Conservation (phyloP, 1,284 basidiomycete genomes). For the Ganoderma boninense region DNA sequence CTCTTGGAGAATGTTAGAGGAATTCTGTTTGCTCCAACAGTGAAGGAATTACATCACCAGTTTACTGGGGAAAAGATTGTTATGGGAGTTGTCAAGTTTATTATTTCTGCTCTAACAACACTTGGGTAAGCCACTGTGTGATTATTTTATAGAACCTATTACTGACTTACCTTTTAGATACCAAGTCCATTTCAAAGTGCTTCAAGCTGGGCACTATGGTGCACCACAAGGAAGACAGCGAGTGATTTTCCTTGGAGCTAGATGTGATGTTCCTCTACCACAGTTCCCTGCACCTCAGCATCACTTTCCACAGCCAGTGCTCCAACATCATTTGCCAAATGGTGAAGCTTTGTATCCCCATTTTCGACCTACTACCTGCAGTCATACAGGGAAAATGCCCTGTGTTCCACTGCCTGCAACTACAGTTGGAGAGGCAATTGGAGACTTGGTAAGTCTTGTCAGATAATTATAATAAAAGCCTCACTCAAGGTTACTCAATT, state of each 20-base stretch:
- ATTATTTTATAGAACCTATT: not conserved
- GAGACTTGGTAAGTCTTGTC: conserved; percentile 67
- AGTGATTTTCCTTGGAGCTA: conserved; percentile 73
- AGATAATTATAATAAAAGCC: not conserved
- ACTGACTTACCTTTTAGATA: conserved; percentile 53
- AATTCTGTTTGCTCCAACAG: conserved; percentile 51
- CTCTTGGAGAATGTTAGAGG: conserved; percentile 77
- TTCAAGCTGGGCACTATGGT: conserved; percentile 76
- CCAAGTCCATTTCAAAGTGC: conserved; percentile 67
- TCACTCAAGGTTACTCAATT: not conserved
- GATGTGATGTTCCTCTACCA: conserved; percentile 61
- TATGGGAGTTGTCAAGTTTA: conserved; percentile 70
- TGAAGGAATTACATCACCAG: conserved; percentile 43
- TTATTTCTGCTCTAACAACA: conserved; percentile 61
- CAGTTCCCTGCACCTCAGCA: conserved; percentile 73
- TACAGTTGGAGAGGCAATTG: conserved; percentile 69
- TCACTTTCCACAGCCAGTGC: conserved; percentile 43
- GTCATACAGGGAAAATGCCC: conserved; percentile 41
- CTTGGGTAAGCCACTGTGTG: conserved; percentile 56
- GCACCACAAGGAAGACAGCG: conserved; percentile 71
- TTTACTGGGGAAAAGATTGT: conserved; percentile 49
- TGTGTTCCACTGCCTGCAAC: conserved; percentile 65
- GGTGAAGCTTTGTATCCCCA: conserved; percentile 41
- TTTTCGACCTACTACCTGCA: conserved; percentile 15
- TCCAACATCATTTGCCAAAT: conserved; percentile 48